Evolutionary conservation across 495 filamentous ascomycete genomes (phyloP), one percentile per base, ranked within the genome.

Genomic region (Terfezia boudieri): DNA sequence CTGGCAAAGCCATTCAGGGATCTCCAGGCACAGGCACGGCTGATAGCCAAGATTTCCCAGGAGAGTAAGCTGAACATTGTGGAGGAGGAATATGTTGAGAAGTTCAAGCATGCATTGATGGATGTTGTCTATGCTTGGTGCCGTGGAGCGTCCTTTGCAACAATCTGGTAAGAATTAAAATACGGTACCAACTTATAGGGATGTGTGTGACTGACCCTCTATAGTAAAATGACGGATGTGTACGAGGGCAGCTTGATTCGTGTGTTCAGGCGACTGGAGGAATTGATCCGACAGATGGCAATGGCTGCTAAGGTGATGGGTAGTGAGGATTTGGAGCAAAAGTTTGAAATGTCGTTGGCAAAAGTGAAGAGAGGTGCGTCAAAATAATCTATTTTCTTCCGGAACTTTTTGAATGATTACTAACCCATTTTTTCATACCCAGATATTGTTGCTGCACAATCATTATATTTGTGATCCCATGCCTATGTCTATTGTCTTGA

Each of bases 271-370:
- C 82, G 92, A 20, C 71, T 98, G 37, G 92, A 98, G 68, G 90
- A 98, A 70, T 75, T 94, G 52, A 71, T 98, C n/a, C 76, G 92
- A 58, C 90, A 98, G 68, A 94, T 96, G 77, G 89, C 83, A n/a
- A 83, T 94, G 69, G 90, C 86, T 43, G 77, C 82, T 58, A 94
- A 93, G 69, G 88, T 94, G 53, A 98, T 98, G 92, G 90, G 90
- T 53, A 94, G 80, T 65, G 83, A 94, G 58, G 90, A 95, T 56
- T 73, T 98, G 53, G 80, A 87, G 67, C 70, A 78, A 61, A 96
- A 84, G 65, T 98, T 98, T 46, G 41, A 46, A 8, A 20, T 14
- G 41, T 46, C 41, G 12, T 20, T 46, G 14, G 8, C 41, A 0
- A 46, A 46, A 46, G 41, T 46, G 12, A 46, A 46, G 8, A 46